These are phyloP conservation scores for Cyclospora cayetanensis DNA, from an alignment of 169 alveolate genomes.

Conservation along the genomic window DNA sequence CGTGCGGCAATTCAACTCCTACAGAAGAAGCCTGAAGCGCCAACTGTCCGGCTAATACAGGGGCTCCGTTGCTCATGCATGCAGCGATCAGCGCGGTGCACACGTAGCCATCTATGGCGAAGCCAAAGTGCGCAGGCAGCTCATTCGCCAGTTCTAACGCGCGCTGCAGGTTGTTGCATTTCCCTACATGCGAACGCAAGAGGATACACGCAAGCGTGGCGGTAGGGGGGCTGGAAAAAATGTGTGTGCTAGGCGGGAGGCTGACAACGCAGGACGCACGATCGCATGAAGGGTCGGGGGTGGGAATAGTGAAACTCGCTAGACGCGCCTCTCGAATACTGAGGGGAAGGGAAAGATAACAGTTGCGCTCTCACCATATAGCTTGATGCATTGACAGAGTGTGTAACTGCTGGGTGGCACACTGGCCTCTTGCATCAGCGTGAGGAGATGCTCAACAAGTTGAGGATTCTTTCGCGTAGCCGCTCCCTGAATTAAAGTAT, in stretches of 20 bases:
- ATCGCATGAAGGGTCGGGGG: too few species aligned
- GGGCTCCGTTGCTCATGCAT: constrained; percentile 78
- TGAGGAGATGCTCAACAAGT: constrained; percentile 10
- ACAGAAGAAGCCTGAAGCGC: not conserved
- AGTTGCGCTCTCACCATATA: too few species aligned
- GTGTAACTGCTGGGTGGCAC: constrained; percentile 86
- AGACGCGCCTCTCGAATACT: too few species aligned
- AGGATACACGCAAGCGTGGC: not conserved
- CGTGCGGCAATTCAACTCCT: not conserved
- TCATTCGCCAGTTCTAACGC: constrained; percentile 78
- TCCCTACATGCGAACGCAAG: not conserved
- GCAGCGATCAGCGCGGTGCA: constrained; percentile 85
- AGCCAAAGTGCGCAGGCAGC: constrained; percentile 77
- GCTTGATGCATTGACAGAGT: constrained; percentile 68
- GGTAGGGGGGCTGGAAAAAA: not conserved
- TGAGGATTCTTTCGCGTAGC: not conserved
- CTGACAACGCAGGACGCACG: not conserved
- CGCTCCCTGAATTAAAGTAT: constrained; percentile 35
- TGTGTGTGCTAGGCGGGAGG: too few species aligned
- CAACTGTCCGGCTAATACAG: not conserved
- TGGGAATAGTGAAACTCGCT: too few species aligned
- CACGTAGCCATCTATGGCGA: constrained; percentile 80
- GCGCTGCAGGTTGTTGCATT: constrained; percentile 79
- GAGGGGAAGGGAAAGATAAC: too few species aligned
- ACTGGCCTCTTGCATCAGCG: not conserved